Conservation (phyloP, 257 asterid species). For the Petrea volubilis region DNA sequence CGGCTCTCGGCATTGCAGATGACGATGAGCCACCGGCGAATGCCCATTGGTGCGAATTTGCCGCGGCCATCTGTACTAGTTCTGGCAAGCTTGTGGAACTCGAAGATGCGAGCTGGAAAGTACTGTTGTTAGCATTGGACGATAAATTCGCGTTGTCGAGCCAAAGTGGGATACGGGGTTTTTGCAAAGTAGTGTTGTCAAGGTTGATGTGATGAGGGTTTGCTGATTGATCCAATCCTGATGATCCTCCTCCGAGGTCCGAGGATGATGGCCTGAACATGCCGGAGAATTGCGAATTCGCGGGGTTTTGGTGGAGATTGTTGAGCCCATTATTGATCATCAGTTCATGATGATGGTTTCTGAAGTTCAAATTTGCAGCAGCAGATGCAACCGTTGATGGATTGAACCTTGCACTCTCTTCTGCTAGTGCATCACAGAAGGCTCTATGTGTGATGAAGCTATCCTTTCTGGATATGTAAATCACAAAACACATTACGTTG, state of each 20-base stretch:
- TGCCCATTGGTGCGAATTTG: constrained; percentile 52
- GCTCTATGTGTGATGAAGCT: constrained; percentile 94
- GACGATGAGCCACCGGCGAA: constrained; percentile 31
- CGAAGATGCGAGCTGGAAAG: constrained; percentile 31
- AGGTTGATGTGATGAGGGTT: constrained; percentile 30
- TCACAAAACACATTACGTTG: not conserved
- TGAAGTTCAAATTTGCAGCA: constrained; percentile 53
- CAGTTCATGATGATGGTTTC: constrained; percentile 40
- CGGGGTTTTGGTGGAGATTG: constrained; percentile 36
- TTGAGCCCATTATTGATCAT: constrained; percentile 33
- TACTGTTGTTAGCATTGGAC: constrained; percentile 26
- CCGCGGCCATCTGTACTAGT: constrained; percentile 57
- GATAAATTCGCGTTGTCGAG: constrained; percentile 47
- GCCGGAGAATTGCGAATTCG: constrained; percentile 40
- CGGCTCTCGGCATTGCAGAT: constrained; percentile 26
- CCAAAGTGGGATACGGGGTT: constrained; percentile 64
- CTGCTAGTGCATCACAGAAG: constrained; percentile 86
- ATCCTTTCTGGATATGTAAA: constrained; percentile 62
- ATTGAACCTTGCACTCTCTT: constrained; percentile 72
- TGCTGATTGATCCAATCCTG: constrained; percentile 22
- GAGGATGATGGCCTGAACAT: constrained; percentile 43
- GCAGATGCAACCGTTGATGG: constrained; percentile 40
- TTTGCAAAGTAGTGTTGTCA: constrained; percentile 32
- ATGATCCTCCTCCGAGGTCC: constrained; percentile 39
- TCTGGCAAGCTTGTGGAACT: constrained; percentile 53